A percentile compares a stretch with the other conserved stretches of the same genome.
Evolutionary conservation across 352 stramenopile species (phyloP).

Genomic region (Globisporangium alternatum): DNA sequence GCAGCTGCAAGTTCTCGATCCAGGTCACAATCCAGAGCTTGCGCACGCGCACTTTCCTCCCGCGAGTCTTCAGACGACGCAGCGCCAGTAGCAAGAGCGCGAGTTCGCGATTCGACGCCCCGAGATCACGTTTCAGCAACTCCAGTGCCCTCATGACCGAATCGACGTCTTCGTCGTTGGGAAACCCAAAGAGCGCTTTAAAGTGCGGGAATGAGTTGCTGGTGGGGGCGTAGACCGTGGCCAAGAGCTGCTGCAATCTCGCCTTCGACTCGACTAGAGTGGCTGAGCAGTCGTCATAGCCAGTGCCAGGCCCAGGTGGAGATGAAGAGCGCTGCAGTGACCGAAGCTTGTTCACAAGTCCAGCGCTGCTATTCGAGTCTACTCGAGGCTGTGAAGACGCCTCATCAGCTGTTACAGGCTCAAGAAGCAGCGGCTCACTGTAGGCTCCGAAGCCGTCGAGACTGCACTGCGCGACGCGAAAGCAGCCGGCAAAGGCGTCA

Average conservation of each 20-base stretch:
- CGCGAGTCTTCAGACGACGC: slow-evolving; percentile 18
- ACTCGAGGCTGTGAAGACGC: background rate
- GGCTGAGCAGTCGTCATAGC: slow-evolving; percentile 9
- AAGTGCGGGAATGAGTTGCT: slow-evolving; percentile 4
- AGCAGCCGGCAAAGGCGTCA: slow-evolving; percentile 49
- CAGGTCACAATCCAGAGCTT: slow-evolving; percentile 19
- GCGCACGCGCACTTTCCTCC: slow-evolving; percentile 18
- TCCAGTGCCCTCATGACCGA: slow-evolving; percentile 24
- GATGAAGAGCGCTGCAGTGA: slow-evolving; percentile 4
- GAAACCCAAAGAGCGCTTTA: slow-evolving; percentile 15
- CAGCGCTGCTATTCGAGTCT: background rate
- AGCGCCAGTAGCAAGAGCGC: slow-evolving; percentile 47
- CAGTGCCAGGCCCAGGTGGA: background rate
- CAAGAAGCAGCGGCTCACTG: slow-evolving; percentile 49
- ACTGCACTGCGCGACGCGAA: slow-evolving; percentile 59
- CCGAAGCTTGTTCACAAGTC: slow-evolving; percentile 10
- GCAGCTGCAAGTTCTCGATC: slow-evolving; percentile 21
- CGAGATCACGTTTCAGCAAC: slow-evolving; percentile 19
- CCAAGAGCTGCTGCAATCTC: slow-evolving; percentile 24
- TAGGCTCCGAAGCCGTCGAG: slow-evolving; percentile 46
- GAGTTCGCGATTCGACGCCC: slow-evolving; percentile 46
- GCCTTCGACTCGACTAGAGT: slow-evolving; percentile 14
- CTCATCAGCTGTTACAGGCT: slow-evolving; percentile 22
- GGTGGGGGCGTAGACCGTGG: slow-evolving; percentile 16
- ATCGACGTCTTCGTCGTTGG: background rate